Evolutionary conservation across 768 basidiomycete species (phyloP), one percentile per base, ranked within the genome.

Genomic region (Kwoniella shandongensis): DNA sequence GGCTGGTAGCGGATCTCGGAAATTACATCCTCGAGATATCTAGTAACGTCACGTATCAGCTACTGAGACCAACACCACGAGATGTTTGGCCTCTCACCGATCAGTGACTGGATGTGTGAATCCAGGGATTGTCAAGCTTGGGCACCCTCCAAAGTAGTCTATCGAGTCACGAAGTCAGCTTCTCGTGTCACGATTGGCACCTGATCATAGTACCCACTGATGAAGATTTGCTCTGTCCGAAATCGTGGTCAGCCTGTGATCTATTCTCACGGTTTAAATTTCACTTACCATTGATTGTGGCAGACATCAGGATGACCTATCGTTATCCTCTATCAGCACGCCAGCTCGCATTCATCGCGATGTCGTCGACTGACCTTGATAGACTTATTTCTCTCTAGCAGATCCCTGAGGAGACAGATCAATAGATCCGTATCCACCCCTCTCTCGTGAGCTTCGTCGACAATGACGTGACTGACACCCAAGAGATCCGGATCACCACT

Each of bases 401-500:
- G 78, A 65, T 90, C 87, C 57, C 86, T 85, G 23, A 96, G 79
- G 70, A 93, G 86, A 4, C 94, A 82, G 1, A 97, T 81, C 41
- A 97, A 79, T 65, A 97, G 86, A 73, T 97, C 93, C 20, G 88
- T 85, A 67, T 94, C 92, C 6, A 94, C 84, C 11, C 88, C 89
- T 23, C 92, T 84, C 76, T 97, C 92, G 69, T 97, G 92, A 58
- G 89, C 92, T 80, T 97, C 92, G 62, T 96, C 93, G 17, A 96
- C 88, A 35, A 96, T 80, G 35, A 97, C 80, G 78, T 96, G 93
- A 2, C 87, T 86, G 40, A 92, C 81, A 38, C 83, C 81, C 32
- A 82, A 74, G 15, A 96, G 78, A 35, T 79, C 74, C 1, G 79
- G 81, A 62, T 93, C 88, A 0, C 78, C 79, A 10, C 87, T 87